phyloP scores from a whole-genome alignment of 345 rosid genomes.

The Punica granatum region DNA sequence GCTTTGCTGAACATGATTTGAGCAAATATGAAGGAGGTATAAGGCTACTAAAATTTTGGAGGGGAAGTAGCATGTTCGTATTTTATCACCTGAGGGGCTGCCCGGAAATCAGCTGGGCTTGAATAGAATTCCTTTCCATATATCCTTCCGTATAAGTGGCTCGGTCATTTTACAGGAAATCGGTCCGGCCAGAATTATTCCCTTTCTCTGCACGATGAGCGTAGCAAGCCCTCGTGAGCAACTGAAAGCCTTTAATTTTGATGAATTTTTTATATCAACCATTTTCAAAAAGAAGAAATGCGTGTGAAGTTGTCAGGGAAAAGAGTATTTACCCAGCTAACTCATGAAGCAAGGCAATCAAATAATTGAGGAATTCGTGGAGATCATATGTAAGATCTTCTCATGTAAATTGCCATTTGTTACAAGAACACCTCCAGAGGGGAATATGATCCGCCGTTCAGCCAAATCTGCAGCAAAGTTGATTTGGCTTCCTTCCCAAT shows the following conservation, averaged over 20 bases:
- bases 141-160: background rate
- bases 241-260: background rate
- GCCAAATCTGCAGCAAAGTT: conserved; percentile 51
- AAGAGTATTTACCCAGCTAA: background rate
- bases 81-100: background rate
- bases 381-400: conserved; percentile 40
- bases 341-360: background rate
- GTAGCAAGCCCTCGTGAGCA: background rate
- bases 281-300: background rate
- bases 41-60: background rate
- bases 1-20: background rate
- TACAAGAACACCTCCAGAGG: conserved; percentile 58
- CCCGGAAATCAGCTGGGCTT: background rate
- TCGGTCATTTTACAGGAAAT: background rate
- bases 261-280: background rate
- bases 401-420: conserved; percentile 46
- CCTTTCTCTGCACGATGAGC: background rate
- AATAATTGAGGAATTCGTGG: conserved; percentile 25
- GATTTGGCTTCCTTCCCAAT: conserved; percentile 59
- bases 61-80: background rate
- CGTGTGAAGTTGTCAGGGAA: background rate
- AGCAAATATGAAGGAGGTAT: background rate
- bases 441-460: conserved; percentile 49
- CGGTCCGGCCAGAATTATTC: background rate
- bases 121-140: background rate